Evolutionary conservation across 2,329 filamentous ascomycete genomes (phyloP).

Genomic region (Ophiostoma australiae): DNA sequence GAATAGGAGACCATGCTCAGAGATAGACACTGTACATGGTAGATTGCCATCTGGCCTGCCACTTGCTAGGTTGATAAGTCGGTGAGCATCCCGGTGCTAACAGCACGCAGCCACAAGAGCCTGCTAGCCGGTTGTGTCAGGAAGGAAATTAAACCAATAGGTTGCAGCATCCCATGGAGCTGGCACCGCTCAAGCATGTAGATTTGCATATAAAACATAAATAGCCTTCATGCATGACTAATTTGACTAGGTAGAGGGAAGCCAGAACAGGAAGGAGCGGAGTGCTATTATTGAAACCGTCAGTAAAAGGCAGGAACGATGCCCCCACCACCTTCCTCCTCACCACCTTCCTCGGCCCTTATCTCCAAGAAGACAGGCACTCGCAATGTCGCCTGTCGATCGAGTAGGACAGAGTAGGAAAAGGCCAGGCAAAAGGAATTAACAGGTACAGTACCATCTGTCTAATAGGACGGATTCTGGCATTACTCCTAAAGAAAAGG

Average conservation of each 20-base stretch:
- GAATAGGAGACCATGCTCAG: not conserved
- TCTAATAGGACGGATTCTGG: not conserved
- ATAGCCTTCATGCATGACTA: not conserved
- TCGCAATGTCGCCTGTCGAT: not conserved
- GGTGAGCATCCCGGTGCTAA: not conserved
- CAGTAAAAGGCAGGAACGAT: not conserved
- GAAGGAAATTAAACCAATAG: not conserved
- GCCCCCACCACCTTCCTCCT: not conserved
- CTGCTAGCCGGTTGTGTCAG: not conserved
- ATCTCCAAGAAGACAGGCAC: not conserved
- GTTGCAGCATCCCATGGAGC: not conserved
- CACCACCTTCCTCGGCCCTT: not conserved
- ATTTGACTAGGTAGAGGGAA: not conserved
- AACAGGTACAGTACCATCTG: not conserved
- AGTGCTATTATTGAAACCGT: not conserved
- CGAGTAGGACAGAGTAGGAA: not conserved
- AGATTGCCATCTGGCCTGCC: not conserved
- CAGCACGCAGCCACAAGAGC: not conserved
- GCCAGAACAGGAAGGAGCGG: not conserved
- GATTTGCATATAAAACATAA: not conserved
- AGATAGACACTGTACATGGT: not conserved
- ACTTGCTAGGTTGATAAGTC: not conserved
- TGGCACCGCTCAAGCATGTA: not conserved
- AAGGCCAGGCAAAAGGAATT: not conserved
- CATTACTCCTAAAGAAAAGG: not conserved